These are phyloP conservation scores for Stagonosporopsis tanaceti DNA, from an alignment of 2,329 filamentous ascomycete genomes.

Conservation along the genomic window DNA sequence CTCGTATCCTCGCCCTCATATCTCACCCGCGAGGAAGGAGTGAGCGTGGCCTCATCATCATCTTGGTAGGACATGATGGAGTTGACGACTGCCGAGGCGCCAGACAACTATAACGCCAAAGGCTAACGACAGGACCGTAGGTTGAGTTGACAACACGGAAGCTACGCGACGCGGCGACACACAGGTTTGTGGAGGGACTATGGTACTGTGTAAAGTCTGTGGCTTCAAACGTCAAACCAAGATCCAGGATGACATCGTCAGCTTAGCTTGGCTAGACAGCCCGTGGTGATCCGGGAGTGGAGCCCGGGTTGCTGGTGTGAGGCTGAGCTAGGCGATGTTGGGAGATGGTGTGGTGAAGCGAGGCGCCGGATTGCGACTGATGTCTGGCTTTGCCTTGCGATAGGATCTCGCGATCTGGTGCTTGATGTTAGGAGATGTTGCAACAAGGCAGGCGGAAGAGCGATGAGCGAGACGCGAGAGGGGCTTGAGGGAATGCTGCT, in stretches of 20 bases:
- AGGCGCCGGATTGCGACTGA: not conserved
- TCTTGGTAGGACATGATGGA: conserved; percentile 25
- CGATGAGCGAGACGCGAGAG: not conserved
- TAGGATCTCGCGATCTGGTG: not conserved
- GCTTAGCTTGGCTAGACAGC: not conserved
- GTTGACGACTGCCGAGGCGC: not conserved
- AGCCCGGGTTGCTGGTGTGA: conserved; percentile 4
- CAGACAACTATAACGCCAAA: not conserved
- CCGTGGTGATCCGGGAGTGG: conserved; percentile 18
- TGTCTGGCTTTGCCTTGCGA: not conserved
- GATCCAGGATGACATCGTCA: conserved; percentile 9
- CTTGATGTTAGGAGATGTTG: not conserved
- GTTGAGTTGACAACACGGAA: not conserved
- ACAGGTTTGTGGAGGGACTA: no score
- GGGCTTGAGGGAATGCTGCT: not conserved
- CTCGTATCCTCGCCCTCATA: conserved; percentile 60
- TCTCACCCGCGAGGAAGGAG: conserved; percentile 5
- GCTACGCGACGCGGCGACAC: no score
- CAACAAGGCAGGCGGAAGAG: not conserved
- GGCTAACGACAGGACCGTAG: not conserved
- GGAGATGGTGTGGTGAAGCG: conserved; percentile 10
- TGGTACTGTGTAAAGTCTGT: not conserved
- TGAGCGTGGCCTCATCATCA: conserved; percentile 7
- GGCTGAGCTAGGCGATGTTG: conserved; percentile 17
- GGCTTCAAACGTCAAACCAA: not conserved